Evolutionary conservation across 768 basidiomycete genomes (phyloP).

Genomic region (Tylopilus cervinicoccineus): DNA sequence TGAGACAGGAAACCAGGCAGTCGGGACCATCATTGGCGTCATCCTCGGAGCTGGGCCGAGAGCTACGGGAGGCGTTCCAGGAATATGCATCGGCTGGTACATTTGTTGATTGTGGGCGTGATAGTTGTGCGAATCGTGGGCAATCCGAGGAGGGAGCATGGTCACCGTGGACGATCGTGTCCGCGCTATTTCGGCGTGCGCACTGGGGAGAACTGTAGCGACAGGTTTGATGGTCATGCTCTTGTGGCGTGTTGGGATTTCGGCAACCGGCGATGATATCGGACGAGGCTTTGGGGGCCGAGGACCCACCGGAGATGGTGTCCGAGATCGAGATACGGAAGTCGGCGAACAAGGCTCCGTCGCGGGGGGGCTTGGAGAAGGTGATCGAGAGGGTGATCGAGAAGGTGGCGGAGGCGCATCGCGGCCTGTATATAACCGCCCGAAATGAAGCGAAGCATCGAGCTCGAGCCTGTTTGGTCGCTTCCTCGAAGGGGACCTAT

Average conservation of each 20-base stretch:
- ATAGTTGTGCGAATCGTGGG: slow-evolving; percentile 31
- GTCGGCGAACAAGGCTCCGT: slow-evolving; percentile 13
- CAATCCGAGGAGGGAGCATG: slow-evolving; percentile 20
- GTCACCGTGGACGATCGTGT: slow-evolving; percentile 30
- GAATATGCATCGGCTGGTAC: slow-evolving; percentile 30
- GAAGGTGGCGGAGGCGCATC: slow-evolving; percentile 28
- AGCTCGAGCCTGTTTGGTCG: slow-evolving; percentile 19
- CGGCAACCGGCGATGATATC: slow-evolving; percentile 26
- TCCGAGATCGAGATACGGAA: slow-evolving; percentile 36
- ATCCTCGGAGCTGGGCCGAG: slow-evolving; percentile 1
- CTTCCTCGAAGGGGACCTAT: slow-evolving; percentile 38
- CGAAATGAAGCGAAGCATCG: slow-evolving; percentile 8
- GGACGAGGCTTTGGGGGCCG: slow-evolving; percentile 35
- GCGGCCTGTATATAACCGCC: slow-evolving; percentile 22
- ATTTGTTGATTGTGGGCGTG: slow-evolving; percentile 30
- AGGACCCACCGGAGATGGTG: slow-evolving; percentile 50
- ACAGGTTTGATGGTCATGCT: slow-evolving; percentile 28
- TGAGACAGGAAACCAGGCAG: slow-evolving; percentile 18
- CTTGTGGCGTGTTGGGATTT: slow-evolving; percentile 29
- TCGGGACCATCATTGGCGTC: slow-evolving; percentile 3
- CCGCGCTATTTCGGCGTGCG: slow-evolving; percentile 21
- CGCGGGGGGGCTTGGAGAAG: slow-evolving; percentile 23
- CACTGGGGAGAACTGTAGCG: slow-evolving; percentile 12
- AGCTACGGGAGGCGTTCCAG: slow-evolving; percentile 15
- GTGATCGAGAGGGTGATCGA: slow-evolving; percentile 28